Evolutionary conservation across 2,329 filamentous ascomycete species (phyloP).

Genomic region (Epichloe uncinata): DNA sequence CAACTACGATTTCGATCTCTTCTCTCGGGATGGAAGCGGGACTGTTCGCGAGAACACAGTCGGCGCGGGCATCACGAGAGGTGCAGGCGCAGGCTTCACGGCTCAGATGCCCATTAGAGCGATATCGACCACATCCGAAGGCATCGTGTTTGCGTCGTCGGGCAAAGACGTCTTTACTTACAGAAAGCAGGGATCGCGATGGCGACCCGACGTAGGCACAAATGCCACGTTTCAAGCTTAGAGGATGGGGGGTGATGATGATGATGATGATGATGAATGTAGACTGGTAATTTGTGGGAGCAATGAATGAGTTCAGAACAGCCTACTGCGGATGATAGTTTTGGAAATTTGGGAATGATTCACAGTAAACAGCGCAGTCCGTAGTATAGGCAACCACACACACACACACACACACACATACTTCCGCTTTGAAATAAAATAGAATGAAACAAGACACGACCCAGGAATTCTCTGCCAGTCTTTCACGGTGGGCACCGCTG

Average conservation of each 20-base stretch:
- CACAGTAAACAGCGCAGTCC: background rate
- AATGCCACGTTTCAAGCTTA: slow-evolving; percentile 1
- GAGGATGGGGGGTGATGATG: too few relatives aligned
- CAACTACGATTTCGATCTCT: slow-evolving; percentile 9
- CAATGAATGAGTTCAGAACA: background rate
- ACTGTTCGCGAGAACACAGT: slow-evolving; percentile 8
- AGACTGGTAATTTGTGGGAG: background rate
- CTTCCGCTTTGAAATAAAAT: too few relatives aligned
- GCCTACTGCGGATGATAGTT: too few relatives aligned
- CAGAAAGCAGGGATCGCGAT: slow-evolving; percentile 4
- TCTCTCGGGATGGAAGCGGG: slow-evolving; percentile 6
- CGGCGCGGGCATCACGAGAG: slow-evolving; percentile 3
- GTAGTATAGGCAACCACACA: background rate
- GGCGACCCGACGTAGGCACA: slow-evolving; percentile 2
- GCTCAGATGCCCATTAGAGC: slow-evolving; percentile 4
- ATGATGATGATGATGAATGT: background rate
- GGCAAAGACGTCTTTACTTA: slow-evolving; percentile 9
- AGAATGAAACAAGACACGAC: background rate
- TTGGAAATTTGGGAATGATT: background rate
- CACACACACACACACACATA: background rate
- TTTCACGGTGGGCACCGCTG: too few relatives aligned
- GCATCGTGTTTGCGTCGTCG: slow-evolving; percentile 9
- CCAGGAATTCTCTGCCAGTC: background rate
- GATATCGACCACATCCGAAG: slow-evolving; percentile 8
- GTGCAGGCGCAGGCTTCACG: slow-evolving; percentile 4